Percentiles rank a stretch among this genome's conserved stretches.
These are phyloP conservation scores for Pachyrhizus erosus DNA, from an alignment of 306 rosid species.

Conservation along the genomic window DNA sequence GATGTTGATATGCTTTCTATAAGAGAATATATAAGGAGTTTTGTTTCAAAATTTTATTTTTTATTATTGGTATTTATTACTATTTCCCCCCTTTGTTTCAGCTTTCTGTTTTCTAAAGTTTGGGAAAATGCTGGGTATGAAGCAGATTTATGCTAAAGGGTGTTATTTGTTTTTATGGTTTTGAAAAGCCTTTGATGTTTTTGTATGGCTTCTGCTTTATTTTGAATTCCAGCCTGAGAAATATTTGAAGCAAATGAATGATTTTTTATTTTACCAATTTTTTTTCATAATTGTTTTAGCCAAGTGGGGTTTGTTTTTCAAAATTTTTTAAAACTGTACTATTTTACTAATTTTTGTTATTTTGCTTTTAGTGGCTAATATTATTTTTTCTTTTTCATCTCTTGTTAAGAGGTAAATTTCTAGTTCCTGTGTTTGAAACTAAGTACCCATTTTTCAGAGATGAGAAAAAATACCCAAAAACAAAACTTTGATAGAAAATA, in stretches of 20 bases:
- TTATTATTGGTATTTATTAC: constrained; percentile 24
- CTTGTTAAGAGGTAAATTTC: constrained; percentile 37
- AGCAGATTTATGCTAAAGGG: constrained; percentile 40
- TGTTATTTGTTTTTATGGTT: constrained; percentile 26
- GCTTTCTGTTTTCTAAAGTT: constrained; percentile 47
- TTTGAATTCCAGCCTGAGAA: constrained; percentile 25
- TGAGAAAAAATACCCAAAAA: constrained; percentile 2
- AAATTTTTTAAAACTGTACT: constrained; percentile 3
- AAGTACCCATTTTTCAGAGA: constrained; percentile 19
- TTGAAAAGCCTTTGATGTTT: constrained; percentile 33
- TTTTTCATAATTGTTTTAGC: constrained; percentile 22
- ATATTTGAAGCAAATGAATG: constrained; percentile 39
- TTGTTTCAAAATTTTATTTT: neutral
- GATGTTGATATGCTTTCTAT: constrained; percentile 39
- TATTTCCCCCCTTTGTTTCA: constrained; percentile 26
- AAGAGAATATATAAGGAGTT: constrained; percentile 35
- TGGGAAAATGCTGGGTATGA: constrained; percentile 36
- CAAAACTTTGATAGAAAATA: constrained; percentile 15
- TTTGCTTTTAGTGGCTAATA: constrained; percentile 35
- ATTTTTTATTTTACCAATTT: neutral
- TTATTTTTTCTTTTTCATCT: neutral
- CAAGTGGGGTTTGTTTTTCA: constrained; percentile 23
- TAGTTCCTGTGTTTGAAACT: constrained; percentile 34
- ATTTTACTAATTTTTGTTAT: constrained; percentile 35
- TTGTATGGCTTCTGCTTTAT: constrained; percentile 9